Conservation (phyloP, 371 early-diverging fungal species). For the Mortierella sp. region DNA sequence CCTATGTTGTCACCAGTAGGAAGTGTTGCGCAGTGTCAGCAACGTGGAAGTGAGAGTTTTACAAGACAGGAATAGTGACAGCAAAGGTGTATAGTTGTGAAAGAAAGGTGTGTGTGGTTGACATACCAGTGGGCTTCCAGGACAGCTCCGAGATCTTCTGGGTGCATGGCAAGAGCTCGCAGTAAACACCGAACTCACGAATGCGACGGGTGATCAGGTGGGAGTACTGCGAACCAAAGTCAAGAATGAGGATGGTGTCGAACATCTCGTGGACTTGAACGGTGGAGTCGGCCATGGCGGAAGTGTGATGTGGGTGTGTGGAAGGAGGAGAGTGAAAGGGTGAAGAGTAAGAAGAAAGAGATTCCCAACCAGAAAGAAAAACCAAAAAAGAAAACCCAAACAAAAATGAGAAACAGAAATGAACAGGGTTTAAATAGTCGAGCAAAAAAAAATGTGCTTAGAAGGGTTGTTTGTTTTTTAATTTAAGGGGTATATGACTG, state of each 20-base stretch:
- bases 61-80: not conserved
- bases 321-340: constrained; percentile 21
- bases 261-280: constrained; percentile 82
- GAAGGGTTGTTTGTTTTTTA: constrained; percentile 21
- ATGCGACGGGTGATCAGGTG: constrained; percentile 97
- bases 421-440: not conserved
- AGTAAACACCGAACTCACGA: constrained; percentile 97
- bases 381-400: constrained; percentile 37
- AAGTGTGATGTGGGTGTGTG: not conserved
- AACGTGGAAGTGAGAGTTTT: too few species aligned
- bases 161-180: constrained; percentile 97
- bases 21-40: not conserved
- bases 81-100: not conserved
- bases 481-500: not conserved
- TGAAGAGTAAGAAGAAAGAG: constrained; percentile 23
- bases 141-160: constrained; percentile 92
- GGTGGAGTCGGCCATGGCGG: constrained; percentile 59
- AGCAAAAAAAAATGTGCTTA: constrained; percentile 16
- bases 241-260: constrained; percentile 97
- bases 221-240: constrained; percentile 98
- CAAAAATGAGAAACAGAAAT: constrained; percentile 1
- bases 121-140: constrained; percentile 94
- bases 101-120: not conserved
- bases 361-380: constrained; percentile 23
- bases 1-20: constrained; percentile 48